Evolutionary conservation across 495 filamentous ascomycete genomes (phyloP).

Genomic region (Penicillium macrosclerotiorum): DNA sequence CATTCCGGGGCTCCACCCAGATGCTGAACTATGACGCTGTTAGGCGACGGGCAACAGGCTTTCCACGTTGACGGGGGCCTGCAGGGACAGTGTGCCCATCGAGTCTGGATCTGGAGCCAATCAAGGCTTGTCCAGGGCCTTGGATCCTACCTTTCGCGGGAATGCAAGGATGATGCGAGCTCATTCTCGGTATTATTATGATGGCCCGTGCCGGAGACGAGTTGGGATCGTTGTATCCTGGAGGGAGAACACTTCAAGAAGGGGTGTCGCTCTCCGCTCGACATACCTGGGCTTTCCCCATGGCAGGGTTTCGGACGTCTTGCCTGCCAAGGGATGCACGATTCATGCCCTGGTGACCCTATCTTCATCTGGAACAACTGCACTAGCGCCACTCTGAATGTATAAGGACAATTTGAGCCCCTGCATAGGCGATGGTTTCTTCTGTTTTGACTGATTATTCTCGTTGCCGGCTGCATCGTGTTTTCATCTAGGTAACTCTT

Average conservation of each 20-base stretch:
- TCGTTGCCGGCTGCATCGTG: conserved; percentile 14
- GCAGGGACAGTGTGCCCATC: conserved; percentile 16
- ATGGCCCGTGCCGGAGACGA: conserved; percentile 25
- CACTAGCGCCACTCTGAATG: conserved; percentile 21
- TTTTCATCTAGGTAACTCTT: conserved; percentile 23
- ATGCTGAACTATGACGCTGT: conserved; percentile 21
- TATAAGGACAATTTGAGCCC: conserved; percentile 32
- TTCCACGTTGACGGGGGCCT: conserved; percentile 28
- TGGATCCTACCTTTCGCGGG: conserved; percentile 19
- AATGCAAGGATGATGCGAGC: conserved; percentile 29
- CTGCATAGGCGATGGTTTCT: conserved; percentile 15
- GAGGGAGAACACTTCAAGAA: conserved; percentile 17
- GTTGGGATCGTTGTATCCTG: conserved; percentile 18
- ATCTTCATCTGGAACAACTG: conserved; percentile 16
- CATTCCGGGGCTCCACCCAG: conserved; percentile 24
- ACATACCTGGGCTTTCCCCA: conserved; percentile 23
- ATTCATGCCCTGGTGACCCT: conserved; percentile 21
- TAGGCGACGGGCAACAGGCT: conserved; percentile 14
- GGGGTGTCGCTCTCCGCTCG: conserved; percentile 13
- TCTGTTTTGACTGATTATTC: conserved; percentile 17
- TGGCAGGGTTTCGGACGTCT: conserved; percentile 18
- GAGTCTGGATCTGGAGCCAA: conserved; percentile 20
- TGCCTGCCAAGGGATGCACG: conserved; percentile 28
- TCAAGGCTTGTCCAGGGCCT: conserved; percentile 4
- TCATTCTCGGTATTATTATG: conserved; percentile 30